Conservation (phyloP, 2,329 filamentous ascomycete species). For the Neonectria sp. region DNA sequence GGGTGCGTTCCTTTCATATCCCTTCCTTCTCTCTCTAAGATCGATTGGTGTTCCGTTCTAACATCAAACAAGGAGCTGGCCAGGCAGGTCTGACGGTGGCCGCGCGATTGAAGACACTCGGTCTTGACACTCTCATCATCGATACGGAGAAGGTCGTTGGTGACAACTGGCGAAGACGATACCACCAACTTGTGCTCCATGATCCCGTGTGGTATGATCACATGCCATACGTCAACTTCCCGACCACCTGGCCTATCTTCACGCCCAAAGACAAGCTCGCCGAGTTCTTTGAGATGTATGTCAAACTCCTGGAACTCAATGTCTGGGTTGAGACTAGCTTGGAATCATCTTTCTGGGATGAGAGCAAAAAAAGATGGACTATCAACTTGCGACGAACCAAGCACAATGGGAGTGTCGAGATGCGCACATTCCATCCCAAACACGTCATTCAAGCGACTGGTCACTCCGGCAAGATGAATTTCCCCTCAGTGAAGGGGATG, state of each 20-base stretch:
- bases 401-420: conserved; percentile 63
- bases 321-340: conserved; percentile 73
- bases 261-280: conserved; percentile 80
- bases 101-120: conserved; percentile 72
- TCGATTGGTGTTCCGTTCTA: too few species aligned
- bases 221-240: conserved; percentile 76
- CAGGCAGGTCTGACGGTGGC: conserved; percentile 72
- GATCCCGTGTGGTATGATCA: conserved; percentile 75
- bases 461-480: conserved; percentile 74
- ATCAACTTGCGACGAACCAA: conserved; percentile 66
- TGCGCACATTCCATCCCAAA: conserved; percentile 69
- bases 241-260: conserved; percentile 76
- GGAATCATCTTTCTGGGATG: conserved; percentile 63
- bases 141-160: conserved; percentile 71
- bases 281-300: conserved; percentile 78
- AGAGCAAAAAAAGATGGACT: conserved; percentile 66
- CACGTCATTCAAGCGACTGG: conserved; percentile 78
- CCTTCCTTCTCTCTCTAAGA: conserved; percentile 34
- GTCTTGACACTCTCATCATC: conserved; percentile 69
- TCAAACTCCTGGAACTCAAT: conserved; percentile 74
- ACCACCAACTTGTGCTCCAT: conserved; percentile 77
- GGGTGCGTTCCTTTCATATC: conserved; percentile 57
- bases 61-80: conserved; percentile 61
- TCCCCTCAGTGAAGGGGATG: conserved; percentile 40
- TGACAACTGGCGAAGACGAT: conserved; percentile 75